Evolutionary conservation across 1,284 basidiomycete genomes (phyloP).

Genomic region (Somion occarium): DNA sequence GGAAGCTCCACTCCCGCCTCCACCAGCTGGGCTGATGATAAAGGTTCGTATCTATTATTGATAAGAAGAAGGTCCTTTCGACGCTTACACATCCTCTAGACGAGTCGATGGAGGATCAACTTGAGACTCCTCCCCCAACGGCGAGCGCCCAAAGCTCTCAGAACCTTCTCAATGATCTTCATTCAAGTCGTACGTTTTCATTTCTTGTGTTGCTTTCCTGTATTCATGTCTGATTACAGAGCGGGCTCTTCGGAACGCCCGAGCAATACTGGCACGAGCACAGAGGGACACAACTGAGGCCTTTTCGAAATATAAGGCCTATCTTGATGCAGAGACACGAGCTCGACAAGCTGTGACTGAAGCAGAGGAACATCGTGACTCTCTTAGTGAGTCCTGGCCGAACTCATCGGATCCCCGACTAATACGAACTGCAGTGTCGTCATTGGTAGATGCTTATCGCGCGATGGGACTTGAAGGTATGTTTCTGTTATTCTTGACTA

Average conservation of each 20-base stretch:
- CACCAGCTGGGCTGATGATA: constrained; percentile 14
- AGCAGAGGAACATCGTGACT: constrained; percentile 69
- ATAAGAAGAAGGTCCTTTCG: not conserved
- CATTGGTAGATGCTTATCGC: constrained; percentile 16
- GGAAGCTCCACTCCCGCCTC: constrained; percentile 18
- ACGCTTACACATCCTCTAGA: constrained; percentile 6
- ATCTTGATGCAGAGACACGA: constrained; percentile 60
- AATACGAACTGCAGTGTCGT: constrained; percentile 19
- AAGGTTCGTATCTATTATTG: constrained; percentile 7
- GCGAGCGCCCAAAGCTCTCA: not conserved
- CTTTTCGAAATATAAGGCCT: constrained; percentile 62
- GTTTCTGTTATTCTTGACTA: not conserved
- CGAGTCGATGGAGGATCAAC: constrained; percentile 1
- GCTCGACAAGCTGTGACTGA: constrained; percentile 57
- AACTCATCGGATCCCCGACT: constrained; percentile 1
- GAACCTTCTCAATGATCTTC: constrained; percentile 7
- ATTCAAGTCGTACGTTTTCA: not conserved
- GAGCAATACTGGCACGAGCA: constrained; percentile 42
- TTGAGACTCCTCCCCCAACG: not conserved
- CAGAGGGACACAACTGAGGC: constrained; percentile 70
- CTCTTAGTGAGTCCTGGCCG: constrained; percentile 36
- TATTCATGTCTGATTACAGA: constrained; percentile 22
- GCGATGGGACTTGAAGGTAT: constrained; percentile 13
- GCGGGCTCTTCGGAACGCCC: constrained; percentile 35
- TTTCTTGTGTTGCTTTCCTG: not conserved